Conservation (phyloP, 768 basidiomycete genomes). For the Lentinus brumalis region DNA sequence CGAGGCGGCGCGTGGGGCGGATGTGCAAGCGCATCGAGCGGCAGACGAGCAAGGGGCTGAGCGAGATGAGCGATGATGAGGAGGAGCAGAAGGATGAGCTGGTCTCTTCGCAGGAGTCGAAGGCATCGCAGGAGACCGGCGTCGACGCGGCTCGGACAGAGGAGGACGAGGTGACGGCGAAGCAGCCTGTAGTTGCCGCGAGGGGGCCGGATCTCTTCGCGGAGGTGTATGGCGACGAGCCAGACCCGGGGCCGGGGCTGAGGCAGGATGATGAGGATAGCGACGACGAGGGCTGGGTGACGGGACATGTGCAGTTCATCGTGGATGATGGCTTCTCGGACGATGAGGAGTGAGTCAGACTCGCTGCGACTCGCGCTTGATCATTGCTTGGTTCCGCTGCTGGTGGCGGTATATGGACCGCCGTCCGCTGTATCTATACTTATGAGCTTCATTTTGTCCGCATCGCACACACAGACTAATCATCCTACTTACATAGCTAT, state of each 20-base stretch:
- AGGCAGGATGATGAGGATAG: not conserved
- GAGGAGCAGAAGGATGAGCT: slow-evolving; percentile 14
- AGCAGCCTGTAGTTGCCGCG: not conserved
- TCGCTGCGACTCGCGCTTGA: no score
- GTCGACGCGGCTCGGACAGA: slow-evolving; percentile 1
- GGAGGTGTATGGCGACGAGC: not conserved
- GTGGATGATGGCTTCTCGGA: not conserved
- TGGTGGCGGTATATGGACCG: no score
- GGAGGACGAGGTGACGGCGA: not conserved
- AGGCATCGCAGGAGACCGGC: not conserved
- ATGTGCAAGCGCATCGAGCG: slow-evolving; percentile 27
- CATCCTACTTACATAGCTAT: no score
- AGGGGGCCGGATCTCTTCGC: not conserved
- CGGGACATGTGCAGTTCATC: not conserved
- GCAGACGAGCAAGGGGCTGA: slow-evolving; percentile 26
- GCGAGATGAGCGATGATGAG: slow-evolving; percentile 28
- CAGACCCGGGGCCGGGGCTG: not conserved
- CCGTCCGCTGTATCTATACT: no score
- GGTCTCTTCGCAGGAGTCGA: not conserved
- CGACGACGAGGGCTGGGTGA: not conserved
- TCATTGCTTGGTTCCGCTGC: no score
- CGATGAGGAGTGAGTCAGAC: not conserved
- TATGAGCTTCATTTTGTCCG: no score
- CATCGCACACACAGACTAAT: no score
- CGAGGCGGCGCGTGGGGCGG: slow-evolving; percentile 30